Conservation (phyloP, 2,329 filamentous ascomycete genomes). For the Verticillium isaacii region DNA sequence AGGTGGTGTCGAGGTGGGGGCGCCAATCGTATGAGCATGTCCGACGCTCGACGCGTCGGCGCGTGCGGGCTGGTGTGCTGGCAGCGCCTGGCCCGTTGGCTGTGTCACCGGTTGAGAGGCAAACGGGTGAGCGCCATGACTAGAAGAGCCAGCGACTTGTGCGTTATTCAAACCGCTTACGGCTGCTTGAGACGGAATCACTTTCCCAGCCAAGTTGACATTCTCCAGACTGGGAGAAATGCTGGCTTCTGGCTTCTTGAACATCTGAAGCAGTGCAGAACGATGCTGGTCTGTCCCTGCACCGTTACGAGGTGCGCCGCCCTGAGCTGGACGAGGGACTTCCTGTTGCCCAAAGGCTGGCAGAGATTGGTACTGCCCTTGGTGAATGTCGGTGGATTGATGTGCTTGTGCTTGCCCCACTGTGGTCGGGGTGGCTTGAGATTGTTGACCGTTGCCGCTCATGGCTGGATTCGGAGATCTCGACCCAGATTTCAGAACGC, state of each 20-base stretch:
- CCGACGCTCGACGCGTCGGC: background rate
- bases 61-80: background rate
- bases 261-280: slow-evolving; percentile 47
- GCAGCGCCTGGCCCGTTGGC: background rate
- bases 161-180: background rate
- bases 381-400: background rate
- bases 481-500: slow-evolving; percentile 29
- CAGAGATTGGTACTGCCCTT: background rate
- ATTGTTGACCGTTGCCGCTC: background rate
- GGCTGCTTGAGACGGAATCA: background rate
- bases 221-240: background rate
- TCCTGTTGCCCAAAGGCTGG: background rate
- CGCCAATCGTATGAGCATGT: background rate
- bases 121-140: background rate
- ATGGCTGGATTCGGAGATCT: background rate
- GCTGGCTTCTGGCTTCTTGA: slow-evolving; percentile 36
- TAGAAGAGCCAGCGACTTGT: background rate
- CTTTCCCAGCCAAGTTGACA: background rate
- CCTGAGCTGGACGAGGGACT: background rate
- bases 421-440: background rate
- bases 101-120: background rate
- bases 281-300: slow-evolving; percentile 28
- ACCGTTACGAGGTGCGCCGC: background rate
- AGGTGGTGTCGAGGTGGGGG: background rate
- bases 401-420: background rate